phyloP scores from a whole-genome alignment of 805 yeast species.

The Suhomyces sp. region DNA sequence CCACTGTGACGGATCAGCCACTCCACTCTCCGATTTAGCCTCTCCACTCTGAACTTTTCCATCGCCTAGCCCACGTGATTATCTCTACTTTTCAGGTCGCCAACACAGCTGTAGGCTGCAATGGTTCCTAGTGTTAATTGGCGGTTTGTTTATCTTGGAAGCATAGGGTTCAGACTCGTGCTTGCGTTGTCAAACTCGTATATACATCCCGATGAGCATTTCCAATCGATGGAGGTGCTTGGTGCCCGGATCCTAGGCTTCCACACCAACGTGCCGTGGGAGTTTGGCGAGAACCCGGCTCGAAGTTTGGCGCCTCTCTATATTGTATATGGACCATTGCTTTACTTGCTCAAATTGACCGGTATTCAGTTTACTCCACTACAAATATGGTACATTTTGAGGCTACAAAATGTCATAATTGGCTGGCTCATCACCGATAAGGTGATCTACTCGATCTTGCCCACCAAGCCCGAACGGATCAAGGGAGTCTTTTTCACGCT shows the following conservation, averaged over 20 bases:
- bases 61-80: neutral
- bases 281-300: slow-evolving; percentile 60
- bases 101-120: neutral
- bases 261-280: slow-evolving; percentile 72
- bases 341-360: slow-evolving; percentile 30
- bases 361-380: slow-evolving; percentile 44
- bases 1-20: neutral
- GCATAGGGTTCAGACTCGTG: slow-evolving; percentile 49
- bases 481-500: slow-evolving; percentile 48
- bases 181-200: slow-evolving; percentile 73
- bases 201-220: slow-evolving; percentile 97
- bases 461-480: slow-evolving; percentile 48
- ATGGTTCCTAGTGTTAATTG: slow-evolving; percentile 28
- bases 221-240: slow-evolving; percentile 82
- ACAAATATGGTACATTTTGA: slow-evolving; percentile 49
- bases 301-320: slow-evolving; percentile 72
- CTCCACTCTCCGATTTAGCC: neutral
- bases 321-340: slow-evolving; percentile 65
- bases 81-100: neutral
- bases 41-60: neutral
- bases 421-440: slow-evolving; percentile 38
- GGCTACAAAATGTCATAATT: slow-evolving; percentile 47
- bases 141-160: slow-evolving; percentile 45
- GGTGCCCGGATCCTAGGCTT: slow-evolving; percentile 44
- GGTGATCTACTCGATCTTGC: slow-evolving; percentile 46